Base-by-base conservation (phyloP, 805 yeast species). In the Wickerhamiella brachini region DNA sequence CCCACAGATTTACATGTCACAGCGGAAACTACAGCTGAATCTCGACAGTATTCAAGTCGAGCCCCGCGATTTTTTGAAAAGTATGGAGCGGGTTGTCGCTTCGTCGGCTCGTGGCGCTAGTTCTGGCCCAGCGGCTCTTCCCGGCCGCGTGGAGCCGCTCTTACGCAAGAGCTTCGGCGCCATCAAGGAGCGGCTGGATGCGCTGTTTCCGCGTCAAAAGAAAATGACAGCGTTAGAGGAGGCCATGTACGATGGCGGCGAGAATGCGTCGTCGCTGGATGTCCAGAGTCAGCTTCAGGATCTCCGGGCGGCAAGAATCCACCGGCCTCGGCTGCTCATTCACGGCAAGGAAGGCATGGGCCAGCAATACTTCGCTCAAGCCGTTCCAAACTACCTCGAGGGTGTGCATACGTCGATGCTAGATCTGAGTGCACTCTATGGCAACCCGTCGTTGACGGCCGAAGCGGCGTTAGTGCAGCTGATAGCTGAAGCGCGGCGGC, bases 41-140 rank as follows among this genome's bases (percentile, higher is more conserved):
- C 86, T 95, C 3, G 65, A 74, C 3, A 69, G 79, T 38, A 83
- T 93, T 34, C 74, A 71, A 48, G 95, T 90, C 1, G 75, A 76
- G 12, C 83, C 95, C 0, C 76, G 78, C 55, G 98, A 93, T 66
- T 90, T 93, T 61, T 81, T 86, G 74, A 71, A 79, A 51, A 95
- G 97, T 0, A 63, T 90, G 48, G 88, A 83, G 26, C 85, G 85
- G 61, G 85, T 90, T 51, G 79, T 89, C 23, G 98, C 99, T 0
- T 87, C 96, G 0, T 84, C 95, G 48, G 86, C 95, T 1, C 74
- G 98, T 54, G 83, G 95, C 0, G 75, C 90, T 0, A 78, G 89
- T 0, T 72, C 79, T 8, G 74, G 78, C 1, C 80, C 93, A 0
- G 75, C 83, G 9, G 95, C 96, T 1, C 65, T 93, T 44, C 96